Percentiles rank a stretch among this genome's conserved stretches.
Evolutionary conservation across 495 filamentous ascomycete species (phyloP).

Genomic region (Umbilicaria muhlenbergii): DNA sequence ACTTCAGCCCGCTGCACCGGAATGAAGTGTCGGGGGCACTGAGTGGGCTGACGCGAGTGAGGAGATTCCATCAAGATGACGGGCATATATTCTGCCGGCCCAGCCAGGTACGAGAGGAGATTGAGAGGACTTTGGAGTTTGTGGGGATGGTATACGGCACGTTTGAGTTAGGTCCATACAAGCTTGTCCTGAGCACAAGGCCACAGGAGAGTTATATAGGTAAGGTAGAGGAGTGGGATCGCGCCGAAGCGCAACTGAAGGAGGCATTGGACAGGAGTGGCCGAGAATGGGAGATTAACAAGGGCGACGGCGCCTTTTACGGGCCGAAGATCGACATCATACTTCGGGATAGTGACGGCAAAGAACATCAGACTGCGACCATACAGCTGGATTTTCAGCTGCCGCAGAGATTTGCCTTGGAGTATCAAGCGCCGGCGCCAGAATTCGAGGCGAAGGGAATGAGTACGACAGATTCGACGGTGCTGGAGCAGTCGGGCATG

Average conservation of each 20-base stretch:
- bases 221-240: conserved; percentile 62
- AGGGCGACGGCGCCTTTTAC: conserved; percentile 86
- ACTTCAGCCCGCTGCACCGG: conserved; percentile 82
- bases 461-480: conserved; percentile 23
- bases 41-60: conserved; percentile 73
- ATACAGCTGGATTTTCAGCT: conserved; percentile 92
- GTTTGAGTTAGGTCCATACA: conserved; percentile 57
- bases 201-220: conserved; percentile 68
- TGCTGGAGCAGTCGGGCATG: conserved; percentile 29
- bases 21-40: conserved; percentile 81
- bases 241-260: conserved; percentile 59
- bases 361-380: conserved; percentile 83
- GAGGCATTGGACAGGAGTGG: conserved; percentile 51
- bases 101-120: conserved; percentile 67
- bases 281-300: conserved; percentile 52
- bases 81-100: conserved; percentile 90
- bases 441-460: conserved; percentile 43
- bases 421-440: conserved; percentile 63
- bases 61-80: conserved; percentile 93
- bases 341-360: conserved; percentile 65
- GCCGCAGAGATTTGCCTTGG: conserved; percentile 63
- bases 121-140: conserved; percentile 63
- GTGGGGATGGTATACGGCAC: conserved; percentile 63
- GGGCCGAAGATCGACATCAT: conserved; percentile 92
- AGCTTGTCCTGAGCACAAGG: conserved; percentile 66